phyloP scores from a whole-genome alignment of 1,139 yeast species.

The Martiniozyma asiatica region DNA sequence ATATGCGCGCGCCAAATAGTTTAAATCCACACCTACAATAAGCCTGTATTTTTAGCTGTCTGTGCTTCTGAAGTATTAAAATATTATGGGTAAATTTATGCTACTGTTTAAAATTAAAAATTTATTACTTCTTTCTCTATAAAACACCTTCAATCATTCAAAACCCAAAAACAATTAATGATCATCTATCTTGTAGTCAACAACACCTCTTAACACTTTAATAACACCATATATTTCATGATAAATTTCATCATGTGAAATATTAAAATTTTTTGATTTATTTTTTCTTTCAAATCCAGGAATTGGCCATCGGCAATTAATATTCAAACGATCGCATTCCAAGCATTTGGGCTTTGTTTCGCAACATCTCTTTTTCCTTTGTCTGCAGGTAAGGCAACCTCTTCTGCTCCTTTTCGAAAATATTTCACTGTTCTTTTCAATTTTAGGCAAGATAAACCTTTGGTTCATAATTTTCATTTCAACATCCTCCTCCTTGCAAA shows the following conservation, averaged over 20 bases:
- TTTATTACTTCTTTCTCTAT: too few species aligned
- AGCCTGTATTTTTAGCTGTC: too few species aligned
- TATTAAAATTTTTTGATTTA: slow-evolving; percentile 18
- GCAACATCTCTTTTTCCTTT: slow-evolving; percentile 63
- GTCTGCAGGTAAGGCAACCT: slow-evolving; percentile 65
- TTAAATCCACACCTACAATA: too few species aligned
- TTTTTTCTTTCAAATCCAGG: slow-evolving; percentile 39
- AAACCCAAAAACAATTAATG: background rate
- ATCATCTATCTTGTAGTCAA: slow-evolving; percentile 26
- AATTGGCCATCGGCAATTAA: slow-evolving; percentile 42
- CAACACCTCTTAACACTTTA: slow-evolving; percentile 51
- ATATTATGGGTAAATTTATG: too few species aligned
- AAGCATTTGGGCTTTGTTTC: slow-evolving; percentile 49
- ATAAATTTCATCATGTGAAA: slow-evolving; percentile 20
- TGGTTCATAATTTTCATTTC: too few species aligned
- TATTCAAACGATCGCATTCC: slow-evolving; percentile 43
- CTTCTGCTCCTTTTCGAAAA: slow-evolving; percentile 34
- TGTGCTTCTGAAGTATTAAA: too few species aligned
- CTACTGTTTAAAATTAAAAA: too few species aligned
- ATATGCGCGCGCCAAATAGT: too few species aligned
- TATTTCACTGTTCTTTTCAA: too few species aligned
- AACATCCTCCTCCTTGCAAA: too few species aligned
- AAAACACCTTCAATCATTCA: too few species aligned
- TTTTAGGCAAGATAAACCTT: too few species aligned
- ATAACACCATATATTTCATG: slow-evolving; percentile 47